Conservation (phyloP, 1,284 basidiomycete genomes). For the Moniliella sp. region DNA sequence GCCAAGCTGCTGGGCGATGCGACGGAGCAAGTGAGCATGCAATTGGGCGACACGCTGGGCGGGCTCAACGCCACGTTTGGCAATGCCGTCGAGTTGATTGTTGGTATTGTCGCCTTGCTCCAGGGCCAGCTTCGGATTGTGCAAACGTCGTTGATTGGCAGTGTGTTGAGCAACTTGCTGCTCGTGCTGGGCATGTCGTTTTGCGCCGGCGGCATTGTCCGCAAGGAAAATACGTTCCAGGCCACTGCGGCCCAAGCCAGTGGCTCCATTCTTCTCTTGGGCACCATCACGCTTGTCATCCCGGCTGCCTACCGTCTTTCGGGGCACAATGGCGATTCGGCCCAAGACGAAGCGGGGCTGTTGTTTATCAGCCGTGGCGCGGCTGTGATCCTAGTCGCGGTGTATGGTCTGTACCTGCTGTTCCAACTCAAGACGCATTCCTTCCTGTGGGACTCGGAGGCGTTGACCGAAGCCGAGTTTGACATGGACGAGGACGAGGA, state of each 20-base stretch:
- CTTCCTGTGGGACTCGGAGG: slow-evolving; percentile 22
- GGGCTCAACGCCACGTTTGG: slow-evolving; percentile 25
- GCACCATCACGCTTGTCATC: slow-evolving; percentile 70
- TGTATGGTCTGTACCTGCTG: slow-evolving; percentile 53
- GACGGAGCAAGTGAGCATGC: slow-evolving; percentile 25
- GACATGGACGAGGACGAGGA: no score
- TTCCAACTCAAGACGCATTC: slow-evolving; percentile 31
- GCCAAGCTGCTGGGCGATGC: slow-evolving; percentile 31
- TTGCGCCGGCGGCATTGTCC: slow-evolving; percentile 29
- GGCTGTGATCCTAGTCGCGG: slow-evolving; percentile 45
- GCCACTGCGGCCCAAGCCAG: slow-evolving; percentile 30
- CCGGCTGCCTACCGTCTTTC: slow-evolving; percentile 58
- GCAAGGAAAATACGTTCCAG: slow-evolving; percentile 23
- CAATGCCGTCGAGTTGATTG: slow-evolving; percentile 32
- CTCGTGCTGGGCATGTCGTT: slow-evolving; percentile 29
- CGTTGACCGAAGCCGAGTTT: slow-evolving; percentile 7
- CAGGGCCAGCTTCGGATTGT: slow-evolving; percentile 14
- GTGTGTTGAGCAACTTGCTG: slow-evolving; percentile 27
- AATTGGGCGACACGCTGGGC: slow-evolving; percentile 25
- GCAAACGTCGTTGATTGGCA: slow-evolving; percentile 27
- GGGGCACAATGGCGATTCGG: slow-evolving; percentile 15
- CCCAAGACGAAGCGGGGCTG: slow-evolving; percentile 11
- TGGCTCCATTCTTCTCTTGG: slow-evolving; percentile 52
- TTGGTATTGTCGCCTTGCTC: slow-evolving; percentile 50
- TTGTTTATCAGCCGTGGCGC: slow-evolving; percentile 31